Percentiles rank a stretch among this genome's conserved stretches.
phyloP scores from a whole-genome alignment of 2,329 filamentous ascomycete genomes.

The Emericellopsis cladophorae region DNA sequence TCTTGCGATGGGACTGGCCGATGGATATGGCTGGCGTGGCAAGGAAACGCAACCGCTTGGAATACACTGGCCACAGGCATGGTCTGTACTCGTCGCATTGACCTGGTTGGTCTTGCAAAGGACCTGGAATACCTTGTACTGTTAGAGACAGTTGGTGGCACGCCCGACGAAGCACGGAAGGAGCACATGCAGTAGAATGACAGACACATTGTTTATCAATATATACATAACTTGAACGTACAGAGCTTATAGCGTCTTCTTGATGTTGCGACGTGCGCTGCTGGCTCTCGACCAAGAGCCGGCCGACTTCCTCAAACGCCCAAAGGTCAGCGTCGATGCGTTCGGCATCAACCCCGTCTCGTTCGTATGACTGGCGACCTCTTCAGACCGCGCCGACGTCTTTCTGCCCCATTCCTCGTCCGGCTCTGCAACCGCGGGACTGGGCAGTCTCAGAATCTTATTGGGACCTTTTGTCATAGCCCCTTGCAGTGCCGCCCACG shows the following conservation, averaged over 20 bases:
- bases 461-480: constrained; percentile 18
- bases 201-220: neutral
- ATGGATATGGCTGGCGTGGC: too few species aligned
- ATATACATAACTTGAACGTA: neutral
- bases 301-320: constrained; percentile 34
- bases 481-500: constrained; percentile 37
- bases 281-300: constrained; percentile 32
- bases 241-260: neutral
- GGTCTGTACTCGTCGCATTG: too few species aligned
- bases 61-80: too few species aligned
- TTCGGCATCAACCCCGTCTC: constrained; percentile 7
- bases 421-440: constrained; percentile 12
- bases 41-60: neutral
- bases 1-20: constrained; percentile 19
- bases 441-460: constrained; percentile 12
- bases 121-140: too few species aligned
- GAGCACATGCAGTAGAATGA: neutral
- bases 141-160: too few species aligned
- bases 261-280: constrained; percentile 18
- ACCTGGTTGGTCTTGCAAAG: too few species aligned
- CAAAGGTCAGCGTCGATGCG: constrained; percentile 30
- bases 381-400: constrained; percentile 22
- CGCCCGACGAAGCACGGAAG: too few species aligned
- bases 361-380: constrained; percentile 8
- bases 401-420: constrained; percentile 16